Base-by-base conservation (phyloP, 148 eudicot species). In the Suaeda aralocaspica region DNA sequence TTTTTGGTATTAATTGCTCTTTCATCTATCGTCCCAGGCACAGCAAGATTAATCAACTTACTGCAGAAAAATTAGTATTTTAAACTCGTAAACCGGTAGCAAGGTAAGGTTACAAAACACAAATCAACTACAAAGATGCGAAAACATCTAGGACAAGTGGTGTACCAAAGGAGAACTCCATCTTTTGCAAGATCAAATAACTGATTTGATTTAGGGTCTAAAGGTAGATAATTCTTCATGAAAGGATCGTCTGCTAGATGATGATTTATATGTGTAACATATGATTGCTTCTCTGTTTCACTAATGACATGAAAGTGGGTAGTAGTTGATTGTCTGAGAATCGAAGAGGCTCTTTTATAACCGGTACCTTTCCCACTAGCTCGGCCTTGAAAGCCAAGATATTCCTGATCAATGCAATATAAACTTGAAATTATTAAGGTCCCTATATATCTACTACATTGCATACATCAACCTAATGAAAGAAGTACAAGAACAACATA, bases 11-110 rank as follows among this genome's bases (percentile, higher is more conserved):
- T 92, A 11, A 92, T 92, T 56, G 96, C 96, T 65, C 97, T 87
- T 77, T 92, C 97, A 65, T 92, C 97, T 66, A 92, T 92, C 64
- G 98, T 92, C 66, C 88, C 88, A 14, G 98, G 91, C 58, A 92
- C 96, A 67, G 97, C 97, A 55, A 86, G 84, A 81, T 92, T 92
- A 19, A 92, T 92, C 80, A 92, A 83, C 80, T 92, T 92, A 79
- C 97, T 92, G 89, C 78, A 74, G 12, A 0, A 66, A 57, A 50
- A 6, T 18, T 57, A 64, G 72, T 9, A 57, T 49, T 42, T 72
- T 24, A 25, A 63, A 51, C 7, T 22, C 25, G 52, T 41, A 52
- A 33, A 33, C 46, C 49, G 28, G 29, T 33, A 2, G 66, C 19
- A 33, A 41, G 9, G 26, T 62, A 29, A 69, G 41, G 26, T 12